phyloP scores from a whole-genome alignment of 2,329 filamentous ascomycete genomes.

The Microsporum ferrugineum region DNA sequence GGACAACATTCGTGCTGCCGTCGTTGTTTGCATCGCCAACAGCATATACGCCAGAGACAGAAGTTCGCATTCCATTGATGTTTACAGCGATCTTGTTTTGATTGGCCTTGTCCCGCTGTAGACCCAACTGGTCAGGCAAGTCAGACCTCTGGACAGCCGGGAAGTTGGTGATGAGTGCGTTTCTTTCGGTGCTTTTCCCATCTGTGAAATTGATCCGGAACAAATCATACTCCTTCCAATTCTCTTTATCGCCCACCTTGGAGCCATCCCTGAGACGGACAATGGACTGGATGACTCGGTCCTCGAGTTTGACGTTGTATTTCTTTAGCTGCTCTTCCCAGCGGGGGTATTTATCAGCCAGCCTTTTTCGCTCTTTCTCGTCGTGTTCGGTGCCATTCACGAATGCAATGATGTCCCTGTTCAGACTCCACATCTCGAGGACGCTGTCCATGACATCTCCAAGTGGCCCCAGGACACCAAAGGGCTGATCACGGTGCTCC shows the following conservation, averaged over 20 bases:
- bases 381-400: slow-evolving; percentile 49
- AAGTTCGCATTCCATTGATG: slow-evolving; percentile 40
- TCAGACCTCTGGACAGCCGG: slow-evolving; percentile 38
- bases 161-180: slow-evolving; percentile 44
- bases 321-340: slow-evolving; percentile 42
- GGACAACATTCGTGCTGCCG: slow-evolving; percentile 49
- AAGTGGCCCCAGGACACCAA: slow-evolving; percentile 44
- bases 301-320: slow-evolving; percentile 45
- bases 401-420: slow-evolving; percentile 46
- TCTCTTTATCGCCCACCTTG: slow-evolving; percentile 19
- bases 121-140: slow-evolving; percentile 39
- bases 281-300: slow-evolving; percentile 43
- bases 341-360: slow-evolving; percentile 33
- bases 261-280: slow-evolving; percentile 34
- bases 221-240: slow-evolving; percentile 40
- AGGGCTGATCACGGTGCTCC: slow-evolving; percentile 48
- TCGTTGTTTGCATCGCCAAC: slow-evolving; percentile 51
- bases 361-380: slow-evolving; percentile 28
- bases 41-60: slow-evolving; percentile 44
- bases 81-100: slow-evolving; percentile 36
- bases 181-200: slow-evolving; percentile 37
- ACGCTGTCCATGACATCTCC: slow-evolving; percentile 36
- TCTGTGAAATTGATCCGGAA: slow-evolving; percentile 45
- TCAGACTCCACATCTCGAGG: slow-evolving; percentile 45
- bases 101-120: slow-evolving; percentile 29